Evolutionary conservation across 2,329 filamentous ascomycete genomes (phyloP).

Genomic region (Neobulgaria alba): DNA sequence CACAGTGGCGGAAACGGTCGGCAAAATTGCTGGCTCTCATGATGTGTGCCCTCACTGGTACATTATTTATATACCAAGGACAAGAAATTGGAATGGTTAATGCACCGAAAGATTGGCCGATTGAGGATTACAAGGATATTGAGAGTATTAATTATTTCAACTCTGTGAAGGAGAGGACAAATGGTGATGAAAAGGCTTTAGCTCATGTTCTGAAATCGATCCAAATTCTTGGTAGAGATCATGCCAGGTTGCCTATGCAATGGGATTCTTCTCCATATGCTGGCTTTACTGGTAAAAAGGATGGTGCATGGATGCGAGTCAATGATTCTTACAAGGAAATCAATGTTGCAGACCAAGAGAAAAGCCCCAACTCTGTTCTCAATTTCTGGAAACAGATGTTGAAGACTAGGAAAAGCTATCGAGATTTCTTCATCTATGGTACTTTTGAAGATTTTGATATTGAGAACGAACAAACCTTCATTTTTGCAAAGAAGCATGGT

Average conservation of each 20-base stretch:
- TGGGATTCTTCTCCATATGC: constrained; percentile 51
- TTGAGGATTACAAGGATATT: constrained; percentile 41
- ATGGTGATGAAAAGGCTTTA: constrained; percentile 33
- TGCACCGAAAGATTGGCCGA: constrained; percentile 43
- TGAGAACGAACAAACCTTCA: constrained; percentile 37
- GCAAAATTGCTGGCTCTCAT: constrained; percentile 46
- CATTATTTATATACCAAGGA: constrained; percentile 50
- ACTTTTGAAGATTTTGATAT: constrained; percentile 44
- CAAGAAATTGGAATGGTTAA: constrained; percentile 54
- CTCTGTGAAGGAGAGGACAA: constrained; percentile 31
- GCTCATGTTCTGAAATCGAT: constrained; percentile 42
- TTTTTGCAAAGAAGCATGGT: constrained; percentile 34
- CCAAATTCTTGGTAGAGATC: constrained; percentile 55
- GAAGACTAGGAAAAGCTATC: constrained; percentile 37
- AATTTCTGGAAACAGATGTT: constrained; percentile 27
- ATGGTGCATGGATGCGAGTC: constrained; percentile 18
- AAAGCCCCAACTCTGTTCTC: constrained; percentile 19
- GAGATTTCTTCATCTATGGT: constrained; percentile 53
- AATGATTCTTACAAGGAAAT: constrained; percentile 28
- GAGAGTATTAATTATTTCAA: constrained; percentile 42
- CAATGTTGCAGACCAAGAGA: constrained; percentile 47
- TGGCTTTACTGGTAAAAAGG: constrained; percentile 45
- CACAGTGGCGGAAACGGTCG: constrained; percentile 15
- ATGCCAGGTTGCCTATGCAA: constrained; percentile 61
- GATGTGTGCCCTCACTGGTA: constrained; percentile 42